Evolutionary conservation across 305 asterid species (phyloP).

Genomic region (Fraxinus sp.): DNA sequence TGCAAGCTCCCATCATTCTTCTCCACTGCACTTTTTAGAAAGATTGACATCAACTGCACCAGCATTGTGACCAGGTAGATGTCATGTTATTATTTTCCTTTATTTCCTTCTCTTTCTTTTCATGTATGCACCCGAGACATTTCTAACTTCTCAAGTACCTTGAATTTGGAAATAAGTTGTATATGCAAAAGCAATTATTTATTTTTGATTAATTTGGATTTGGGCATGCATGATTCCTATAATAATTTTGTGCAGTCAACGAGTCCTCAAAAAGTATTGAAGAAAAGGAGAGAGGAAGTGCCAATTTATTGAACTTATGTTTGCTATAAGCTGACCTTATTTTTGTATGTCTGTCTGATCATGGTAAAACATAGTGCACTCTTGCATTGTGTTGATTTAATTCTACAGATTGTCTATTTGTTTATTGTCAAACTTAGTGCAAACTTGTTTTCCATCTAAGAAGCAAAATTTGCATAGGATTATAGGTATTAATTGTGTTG

Average conservation of each 20-base stretch:
- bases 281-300: neutral
- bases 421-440: neutral
- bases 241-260: neutral
- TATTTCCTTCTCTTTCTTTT: neutral
- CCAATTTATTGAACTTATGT: neutral
- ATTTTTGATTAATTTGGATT: neutral
- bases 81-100: neutral
- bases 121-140: too few species aligned
- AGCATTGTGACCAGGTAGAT: slow-evolving; percentile 81
- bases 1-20: slow-evolving; percentile 98
- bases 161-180: too few species aligned
- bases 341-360: neutral
- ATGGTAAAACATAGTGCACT: neutral
- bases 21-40: slow-evolving; percentile 77
- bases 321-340: neutral
- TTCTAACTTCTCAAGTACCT: too few species aligned
- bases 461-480: neutral
- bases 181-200: neutral
- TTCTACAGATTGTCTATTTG: neutral
- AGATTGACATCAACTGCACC: slow-evolving; percentile 62
- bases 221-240: neutral
- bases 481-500: neutral
- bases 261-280: neutral
- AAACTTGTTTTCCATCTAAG: neutral
- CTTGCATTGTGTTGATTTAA: neutral